Conservation (phyloP, 257 asterid species). For the Solanum arcanum region DNA sequence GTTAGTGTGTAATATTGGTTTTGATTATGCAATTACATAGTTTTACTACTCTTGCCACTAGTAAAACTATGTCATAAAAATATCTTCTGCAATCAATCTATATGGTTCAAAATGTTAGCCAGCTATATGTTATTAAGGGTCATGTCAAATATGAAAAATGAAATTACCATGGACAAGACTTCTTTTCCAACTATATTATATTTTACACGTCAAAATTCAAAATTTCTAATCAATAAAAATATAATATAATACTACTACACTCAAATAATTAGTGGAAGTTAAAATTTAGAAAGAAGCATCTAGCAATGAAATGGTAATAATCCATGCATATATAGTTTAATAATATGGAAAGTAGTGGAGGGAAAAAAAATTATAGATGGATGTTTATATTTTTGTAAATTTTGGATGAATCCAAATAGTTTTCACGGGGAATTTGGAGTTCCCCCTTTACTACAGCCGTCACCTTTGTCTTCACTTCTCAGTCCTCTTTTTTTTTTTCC, state of each 20-base stretch:
- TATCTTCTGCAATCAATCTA: too few relatives aligned
- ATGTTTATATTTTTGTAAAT: slow-evolving; percentile 26
- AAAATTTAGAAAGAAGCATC: not conserved
- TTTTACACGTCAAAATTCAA: not conserved
- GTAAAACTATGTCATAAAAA: not conserved
- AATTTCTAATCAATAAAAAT: not conserved
- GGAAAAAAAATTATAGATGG: slow-evolving; percentile 6
- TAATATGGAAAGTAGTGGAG: slow-evolving; percentile 47
- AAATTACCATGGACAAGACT: not conserved
- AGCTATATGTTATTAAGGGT: not conserved
- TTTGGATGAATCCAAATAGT: slow-evolving; percentile 55
- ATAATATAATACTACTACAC: not conserved
- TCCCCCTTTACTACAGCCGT: slow-evolving; percentile 27
- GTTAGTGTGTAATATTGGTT: not conserved
- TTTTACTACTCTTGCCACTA: not conserved
- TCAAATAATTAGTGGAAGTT: not conserved
- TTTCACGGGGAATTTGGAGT: slow-evolving; percentile 97
- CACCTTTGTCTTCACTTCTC: slow-evolving; percentile 8
- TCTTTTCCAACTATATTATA: not conserved
- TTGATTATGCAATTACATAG: not conserved
- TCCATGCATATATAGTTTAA: not conserved
- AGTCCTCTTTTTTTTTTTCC: slow-evolving; percentile 2
- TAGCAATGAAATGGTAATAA: not conserved
- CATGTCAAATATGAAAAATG: not conserved
- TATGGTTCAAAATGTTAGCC: not conserved